phyloP scores from a whole-genome alignment of 2,329 filamentous ascomycete genomes.

The Didymella pinodella region DNA sequence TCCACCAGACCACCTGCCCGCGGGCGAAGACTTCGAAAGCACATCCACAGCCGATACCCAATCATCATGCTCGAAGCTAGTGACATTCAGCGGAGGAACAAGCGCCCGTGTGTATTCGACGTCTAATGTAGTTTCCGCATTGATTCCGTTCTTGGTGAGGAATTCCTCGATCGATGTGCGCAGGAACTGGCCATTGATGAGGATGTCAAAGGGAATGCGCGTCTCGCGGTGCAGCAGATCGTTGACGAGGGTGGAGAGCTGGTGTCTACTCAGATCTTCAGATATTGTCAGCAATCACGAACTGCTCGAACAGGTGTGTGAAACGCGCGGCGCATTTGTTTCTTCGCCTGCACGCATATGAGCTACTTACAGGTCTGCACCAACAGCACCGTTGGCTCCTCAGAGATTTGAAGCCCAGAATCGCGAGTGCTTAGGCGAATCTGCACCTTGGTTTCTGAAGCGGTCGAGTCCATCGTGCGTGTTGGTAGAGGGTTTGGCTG shows the following conservation, averaged over 20 bases:
- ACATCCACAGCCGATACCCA: conserved; percentile 93
- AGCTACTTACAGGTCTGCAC: conserved; percentile 45
- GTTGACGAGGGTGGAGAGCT: conserved; percentile 69
- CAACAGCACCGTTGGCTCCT: conserved; percentile 43
- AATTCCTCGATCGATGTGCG: conserved; percentile 91
- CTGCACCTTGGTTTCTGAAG: conserved; percentile 44
- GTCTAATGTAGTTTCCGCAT: conserved; percentile 83
- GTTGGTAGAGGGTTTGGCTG: conserved; percentile 17
- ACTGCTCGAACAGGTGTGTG: background rate
- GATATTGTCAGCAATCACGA: conserved; percentile 20
- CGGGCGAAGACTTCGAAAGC: conserved; percentile 71
- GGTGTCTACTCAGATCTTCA: conserved; percentile 42
- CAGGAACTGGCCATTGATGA: conserved; percentile 92
- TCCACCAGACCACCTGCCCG: conserved; percentile 65
- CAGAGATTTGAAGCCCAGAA: conserved; percentile 41
- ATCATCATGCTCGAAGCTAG: conserved; percentile 95
- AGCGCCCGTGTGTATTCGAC: conserved; percentile 94
- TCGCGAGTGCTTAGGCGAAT: conserved; percentile 49
- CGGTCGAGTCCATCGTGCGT: conserved; percentile 37
- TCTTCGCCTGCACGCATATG: background rate
- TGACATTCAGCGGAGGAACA: conserved; percentile 86
- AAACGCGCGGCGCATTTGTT: background rate
- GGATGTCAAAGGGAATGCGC: conserved; percentile 88
- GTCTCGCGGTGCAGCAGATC: conserved; percentile 64
- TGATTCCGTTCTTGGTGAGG: conserved; percentile 83